Evolutionary conservation across 139 green algal genomes (phyloP).

Genomic region (Coelastrella sp.): DNA sequence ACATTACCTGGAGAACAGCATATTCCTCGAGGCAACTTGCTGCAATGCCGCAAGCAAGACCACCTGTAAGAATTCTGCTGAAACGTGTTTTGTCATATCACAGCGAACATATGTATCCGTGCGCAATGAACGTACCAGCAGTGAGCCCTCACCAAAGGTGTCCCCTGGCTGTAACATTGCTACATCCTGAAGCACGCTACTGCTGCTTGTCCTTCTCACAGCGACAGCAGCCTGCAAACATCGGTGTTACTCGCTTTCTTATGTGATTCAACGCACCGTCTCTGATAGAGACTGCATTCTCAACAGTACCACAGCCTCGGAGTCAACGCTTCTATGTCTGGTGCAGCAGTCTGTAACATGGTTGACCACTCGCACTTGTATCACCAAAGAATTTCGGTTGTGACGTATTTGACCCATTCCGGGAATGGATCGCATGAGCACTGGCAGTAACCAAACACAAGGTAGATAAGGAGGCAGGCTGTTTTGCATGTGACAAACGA

Average conservation of each 20-base stretch:
- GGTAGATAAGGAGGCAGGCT: too few species aligned
- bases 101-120: neutral
- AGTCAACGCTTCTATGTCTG: too few species aligned
- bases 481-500: too few species aligned
- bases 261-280: neutral
- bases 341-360: too few species aligned
- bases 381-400: too few species aligned
- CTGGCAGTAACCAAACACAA: too few species aligned
- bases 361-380: too few species aligned
- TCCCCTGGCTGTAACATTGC: neutral
- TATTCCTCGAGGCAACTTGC: too few species aligned
- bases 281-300: neutral
- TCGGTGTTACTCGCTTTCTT: neutral
- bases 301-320: neutral
- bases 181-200: slow-evolving; percentile 21
- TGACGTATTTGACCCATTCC: too few species aligned
- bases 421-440: too few species aligned
- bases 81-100: neutral
- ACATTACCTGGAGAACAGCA: neutral
- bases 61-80: too few species aligned
- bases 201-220: slow-evolving; percentile 3
- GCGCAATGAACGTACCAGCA: slow-evolving; percentile 14
- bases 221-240: slow-evolving; percentile 27
- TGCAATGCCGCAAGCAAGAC: too few species aligned
- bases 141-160: slow-evolving; percentile 24